A percentile compares a stretch with the other conserved stretches of the same genome.
These are phyloP conservation scores for Kodamaea nitidulidarum DNA, from an alignment of 805 yeast species.

Conservation along the genomic window DNA sequence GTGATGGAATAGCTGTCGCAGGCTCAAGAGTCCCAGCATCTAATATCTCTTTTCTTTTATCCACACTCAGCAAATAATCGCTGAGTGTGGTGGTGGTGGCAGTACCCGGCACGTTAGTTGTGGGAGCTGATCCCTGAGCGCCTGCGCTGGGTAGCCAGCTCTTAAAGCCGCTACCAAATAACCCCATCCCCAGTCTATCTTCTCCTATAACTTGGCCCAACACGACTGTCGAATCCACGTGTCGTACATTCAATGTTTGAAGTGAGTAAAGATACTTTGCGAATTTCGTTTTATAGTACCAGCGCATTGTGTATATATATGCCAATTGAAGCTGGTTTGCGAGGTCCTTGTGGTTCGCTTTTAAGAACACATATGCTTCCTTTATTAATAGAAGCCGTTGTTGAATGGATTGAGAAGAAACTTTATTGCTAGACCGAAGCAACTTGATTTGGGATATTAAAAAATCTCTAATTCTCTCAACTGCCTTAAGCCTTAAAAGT, in stretches of 20 bases:
- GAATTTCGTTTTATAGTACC: conserved; percentile 86
- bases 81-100: conserved; percentile 24
- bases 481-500: conserved; percentile 53
- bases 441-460: conserved; percentile 60
- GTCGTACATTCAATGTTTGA: conserved; percentile 54
- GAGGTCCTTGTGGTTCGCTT: conserved; percentile 51
- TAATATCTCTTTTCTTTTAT: conserved; percentile 58
- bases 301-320: conserved; percentile 80
- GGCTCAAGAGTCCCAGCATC: conserved; percentile 32
- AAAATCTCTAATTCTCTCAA: conserved; percentile 73
- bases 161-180: conserved; percentile 22
- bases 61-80: conserved; percentile 52
- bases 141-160: conserved; percentile 20
- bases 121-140: conserved; percentile 4
- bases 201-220: conserved; percentile 42
- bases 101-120: conserved; percentile 2
- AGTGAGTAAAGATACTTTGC: conserved; percentile 71
- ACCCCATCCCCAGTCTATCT: conserved; percentile 17
- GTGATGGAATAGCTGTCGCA: conserved; percentile 65
- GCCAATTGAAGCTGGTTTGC: conserved; percentile 76
- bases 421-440: conserved; percentile 56
- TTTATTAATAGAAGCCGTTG: conserved; percentile 56
- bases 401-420: conserved; percentile 74
- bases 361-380: conserved; percentile 57
- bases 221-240: conserved; percentile 53